Conservation (phyloP, 306 rosid species). For the Hippophae tibetana region DNA sequence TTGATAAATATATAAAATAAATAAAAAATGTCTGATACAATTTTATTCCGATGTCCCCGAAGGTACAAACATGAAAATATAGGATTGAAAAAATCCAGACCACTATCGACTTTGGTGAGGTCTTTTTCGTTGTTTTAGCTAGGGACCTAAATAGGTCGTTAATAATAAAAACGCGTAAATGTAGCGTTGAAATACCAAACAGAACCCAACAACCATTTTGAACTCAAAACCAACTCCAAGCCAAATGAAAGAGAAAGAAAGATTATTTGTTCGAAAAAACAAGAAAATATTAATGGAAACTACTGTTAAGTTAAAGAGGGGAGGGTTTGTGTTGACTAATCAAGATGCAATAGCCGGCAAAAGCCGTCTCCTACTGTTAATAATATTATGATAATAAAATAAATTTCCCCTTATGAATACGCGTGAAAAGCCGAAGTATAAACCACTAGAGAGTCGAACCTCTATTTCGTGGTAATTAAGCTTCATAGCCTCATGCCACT, state of each 20-base stretch:
- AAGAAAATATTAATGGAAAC: no score
- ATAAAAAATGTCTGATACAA: no score
- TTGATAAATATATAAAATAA: no score
- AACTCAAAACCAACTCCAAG: conserved; percentile 6
- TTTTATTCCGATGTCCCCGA: no score
- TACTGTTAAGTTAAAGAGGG: no score
- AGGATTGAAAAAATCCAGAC: no score
- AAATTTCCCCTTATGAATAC: conserved; percentile 35
- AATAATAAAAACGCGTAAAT: conserved; percentile 2
- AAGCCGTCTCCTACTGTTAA: conserved; percentile 33
- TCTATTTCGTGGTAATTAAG: conserved; percentile 23
- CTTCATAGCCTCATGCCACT: conserved; percentile 1
- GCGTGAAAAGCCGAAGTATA: conserved; percentile 51
- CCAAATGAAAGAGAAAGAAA: no score
- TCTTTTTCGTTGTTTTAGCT: no score
- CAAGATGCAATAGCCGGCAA: conserved; percentile 42
- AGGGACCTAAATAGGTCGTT: no score
- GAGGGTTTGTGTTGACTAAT: conserved; percentile 28
- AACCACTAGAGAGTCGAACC: neutral
- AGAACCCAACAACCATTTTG: conserved; percentile 13
- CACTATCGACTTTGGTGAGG: no score
- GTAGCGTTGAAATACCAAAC: conserved; percentile 17
- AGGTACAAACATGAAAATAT: no score
- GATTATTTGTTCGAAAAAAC: no score
- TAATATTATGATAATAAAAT: neutral